phyloP scores from a whole-genome alignment of 2,329 filamentous ascomycete genomes.

The Nannizziopsis barbatae region DNA sequence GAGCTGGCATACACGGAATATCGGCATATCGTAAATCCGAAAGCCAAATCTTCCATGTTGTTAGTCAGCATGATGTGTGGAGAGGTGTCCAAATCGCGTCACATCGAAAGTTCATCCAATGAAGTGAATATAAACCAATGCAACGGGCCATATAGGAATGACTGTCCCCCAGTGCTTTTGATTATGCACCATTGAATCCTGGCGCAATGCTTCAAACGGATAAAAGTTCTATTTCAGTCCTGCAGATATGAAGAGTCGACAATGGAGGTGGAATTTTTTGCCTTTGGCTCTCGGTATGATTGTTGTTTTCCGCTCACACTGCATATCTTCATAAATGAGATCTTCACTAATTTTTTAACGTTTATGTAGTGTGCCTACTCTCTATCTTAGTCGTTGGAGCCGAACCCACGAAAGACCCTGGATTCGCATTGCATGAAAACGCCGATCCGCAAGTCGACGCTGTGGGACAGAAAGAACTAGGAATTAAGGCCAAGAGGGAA shows the following conservation, averaged over 20 bases:
- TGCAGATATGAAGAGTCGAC: conserved; percentile 14
- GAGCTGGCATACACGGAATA: no score
- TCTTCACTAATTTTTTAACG: neutral
- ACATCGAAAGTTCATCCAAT: neutral
- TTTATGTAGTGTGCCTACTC: conserved; percentile 10
- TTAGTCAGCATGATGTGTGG: neutral
- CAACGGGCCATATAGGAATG: no score
- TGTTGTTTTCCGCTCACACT: neutral
- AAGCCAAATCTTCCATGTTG: neutral
- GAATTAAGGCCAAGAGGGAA: neutral
- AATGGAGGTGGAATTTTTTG: conserved; percentile 16
- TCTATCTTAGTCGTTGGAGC: conserved; percentile 10
- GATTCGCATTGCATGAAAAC: neutral
- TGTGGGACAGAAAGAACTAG: conserved; percentile 5
- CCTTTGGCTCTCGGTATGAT: conserved; percentile 15
- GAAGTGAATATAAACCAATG: neutral
- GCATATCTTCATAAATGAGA: neutral
- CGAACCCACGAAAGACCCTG: conserved; percentile 1
- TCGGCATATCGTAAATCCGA: conserved; percentile 9
- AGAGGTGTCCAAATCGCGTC: conserved; percentile 9
- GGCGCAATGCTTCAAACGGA: conserved; percentile 8
- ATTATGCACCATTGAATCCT: neutral
- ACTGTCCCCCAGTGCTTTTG: neutral
- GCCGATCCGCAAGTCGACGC: neutral
- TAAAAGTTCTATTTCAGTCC: neutral